Percentiles rank a stretch among this genome's conserved stretches.
Evolutionary conservation across 495 filamentous ascomycete genomes (phyloP).

Genomic region (Thozetella sp.): DNA sequence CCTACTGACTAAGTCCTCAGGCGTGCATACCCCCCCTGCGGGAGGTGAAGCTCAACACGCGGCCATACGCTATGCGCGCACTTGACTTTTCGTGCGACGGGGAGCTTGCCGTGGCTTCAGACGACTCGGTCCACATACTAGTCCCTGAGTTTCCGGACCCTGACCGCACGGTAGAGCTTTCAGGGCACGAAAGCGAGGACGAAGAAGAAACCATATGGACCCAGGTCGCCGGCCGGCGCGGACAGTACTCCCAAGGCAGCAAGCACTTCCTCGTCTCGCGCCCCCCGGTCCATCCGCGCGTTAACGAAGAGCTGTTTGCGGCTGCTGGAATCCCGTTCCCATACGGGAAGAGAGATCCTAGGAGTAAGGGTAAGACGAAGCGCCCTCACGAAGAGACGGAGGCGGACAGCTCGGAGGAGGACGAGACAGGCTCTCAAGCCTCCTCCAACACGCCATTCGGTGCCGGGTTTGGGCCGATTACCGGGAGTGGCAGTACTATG

Average conservation of each 20-base stretch:
- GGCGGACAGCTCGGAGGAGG: slow-evolving; percentile 9
- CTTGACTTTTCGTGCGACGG: slow-evolving; percentile 50
- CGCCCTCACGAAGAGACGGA: slow-evolving; percentile 9
- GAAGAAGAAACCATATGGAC: slow-evolving; percentile 11
- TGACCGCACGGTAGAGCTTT: neutral
- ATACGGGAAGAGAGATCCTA: slow-evolving; percentile 10
- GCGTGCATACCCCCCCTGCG: slow-evolving; percentile 34
- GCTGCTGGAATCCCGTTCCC: slow-evolving; percentile 20
- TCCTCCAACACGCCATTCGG: slow-evolving; percentile 29
- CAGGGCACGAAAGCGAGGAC: neutral
- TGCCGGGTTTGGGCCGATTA: slow-evolving; percentile 40
- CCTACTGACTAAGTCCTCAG: slow-evolving; percentile 12
- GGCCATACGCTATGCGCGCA: slow-evolving; percentile 42
- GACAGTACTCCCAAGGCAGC: slow-evolving; percentile 30
- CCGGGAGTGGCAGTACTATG: slow-evolving; percentile 44
- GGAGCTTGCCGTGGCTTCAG: slow-evolving; percentile 46
- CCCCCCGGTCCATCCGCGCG: slow-evolving; percentile 30
- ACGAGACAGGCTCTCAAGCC: neutral
- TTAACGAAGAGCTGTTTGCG: slow-evolving; percentile 33
- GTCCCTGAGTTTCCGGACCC: slow-evolving; percentile 41
- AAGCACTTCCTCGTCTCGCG: slow-evolving; percentile 34
- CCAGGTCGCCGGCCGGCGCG: slow-evolving; percentile 14
- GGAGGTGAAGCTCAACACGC: slow-evolving; percentile 39
- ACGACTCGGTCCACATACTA: slow-evolving; percentile 48
- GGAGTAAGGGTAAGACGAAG: neutral